Evolutionary conservation across 164 flowering plant species (phyloP).

Genomic region (Warburgia ugandensis): DNA sequence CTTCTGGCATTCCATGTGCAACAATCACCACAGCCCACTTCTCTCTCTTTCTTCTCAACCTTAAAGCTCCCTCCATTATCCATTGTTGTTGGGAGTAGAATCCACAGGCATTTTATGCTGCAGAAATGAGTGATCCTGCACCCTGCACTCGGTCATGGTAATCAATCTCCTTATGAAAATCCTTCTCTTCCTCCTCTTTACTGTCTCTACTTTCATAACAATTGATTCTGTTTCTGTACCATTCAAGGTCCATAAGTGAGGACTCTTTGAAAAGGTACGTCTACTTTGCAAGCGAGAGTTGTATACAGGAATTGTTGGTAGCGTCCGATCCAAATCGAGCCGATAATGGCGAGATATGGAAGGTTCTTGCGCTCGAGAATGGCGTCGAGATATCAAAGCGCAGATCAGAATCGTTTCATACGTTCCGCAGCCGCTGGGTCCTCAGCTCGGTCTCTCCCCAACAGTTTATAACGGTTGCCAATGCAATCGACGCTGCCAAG

Average conservation of each 20-base stretch:
- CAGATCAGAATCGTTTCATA: conserved; percentile 51
- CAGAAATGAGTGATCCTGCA: conserved; percentile 31
- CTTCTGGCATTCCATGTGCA: conserved; percentile 69
- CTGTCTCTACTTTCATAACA: no score
- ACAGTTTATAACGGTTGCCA: conserved; percentile 80
- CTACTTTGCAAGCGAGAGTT: conserved; percentile 69
- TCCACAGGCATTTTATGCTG: neutral
- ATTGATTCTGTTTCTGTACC: no score
- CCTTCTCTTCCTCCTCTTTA: neutral
- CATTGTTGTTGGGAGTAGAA: neutral
- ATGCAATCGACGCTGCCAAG: conserved; percentile 90
- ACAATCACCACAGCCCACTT: conserved; percentile 30
- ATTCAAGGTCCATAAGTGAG: conserved; percentile 84
- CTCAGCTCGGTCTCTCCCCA: conserved; percentile 66
- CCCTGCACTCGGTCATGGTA: conserved; percentile 56
- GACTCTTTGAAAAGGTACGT: conserved; percentile 78
- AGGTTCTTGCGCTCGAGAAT: conserved; percentile 41
- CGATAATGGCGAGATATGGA: conserved; percentile 44
- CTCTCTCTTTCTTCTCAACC: conserved; percentile 12
- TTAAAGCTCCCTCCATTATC: neutral
- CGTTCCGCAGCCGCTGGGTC: conserved; percentile 67
- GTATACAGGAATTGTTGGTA: conserved; percentile 74
- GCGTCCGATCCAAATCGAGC: conserved; percentile 50
- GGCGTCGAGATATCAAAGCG: conserved; percentile 80
- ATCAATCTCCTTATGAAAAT: neutral